These are phyloP conservation scores for Verruconis gallopava DNA, from an alignment of 2,329 filamentous ascomycete species.

Conservation along the genomic window DNA sequence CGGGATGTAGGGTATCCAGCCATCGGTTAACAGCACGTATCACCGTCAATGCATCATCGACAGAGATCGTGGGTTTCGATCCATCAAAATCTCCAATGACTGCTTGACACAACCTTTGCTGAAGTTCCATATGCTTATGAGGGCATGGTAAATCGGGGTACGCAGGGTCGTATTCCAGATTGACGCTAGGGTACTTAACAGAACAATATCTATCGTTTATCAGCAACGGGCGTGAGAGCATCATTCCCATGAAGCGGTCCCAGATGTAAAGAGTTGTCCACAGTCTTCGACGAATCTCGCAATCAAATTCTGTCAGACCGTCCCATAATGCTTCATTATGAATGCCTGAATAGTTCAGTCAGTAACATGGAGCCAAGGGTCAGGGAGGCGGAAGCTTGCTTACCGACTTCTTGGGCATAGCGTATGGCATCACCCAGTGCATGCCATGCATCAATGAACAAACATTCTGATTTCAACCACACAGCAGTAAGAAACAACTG, in stretches of 20 bases:
- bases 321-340: conserved; percentile 27
- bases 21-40: conserved; percentile 28
- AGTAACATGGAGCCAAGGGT: conserved; percentile 1
- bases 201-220: conserved; percentile 29
- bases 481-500: conserved; percentile 35
- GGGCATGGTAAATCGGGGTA: conserved; percentile 29
- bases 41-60: conserved; percentile 16
- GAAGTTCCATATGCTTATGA: conserved; percentile 30
- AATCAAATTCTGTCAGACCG: conserved; percentile 31
- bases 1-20: conserved; percentile 30
- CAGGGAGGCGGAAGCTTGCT: neutral
- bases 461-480: conserved; percentile 36
- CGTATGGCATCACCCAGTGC: conserved; percentile 30
- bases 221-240: conserved; percentile 32
- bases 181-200: conserved; percentile 29
- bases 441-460: conserved; percentile 38
- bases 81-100: conserved; percentile 15
- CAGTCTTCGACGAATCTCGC: conserved; percentile 33
- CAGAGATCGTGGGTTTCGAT: conserved; percentile 7
- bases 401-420: conserved; percentile 37
- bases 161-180: conserved; percentile 23
- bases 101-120: conserved; percentile 25
- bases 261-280: conserved; percentile 36
- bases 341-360: conserved; percentile 16
- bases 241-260: conserved; percentile 31